Evolutionary conservation across 2,329 filamentous ascomycete genomes (phyloP).

Genomic region (Paecilomyces formosus): DNA sequence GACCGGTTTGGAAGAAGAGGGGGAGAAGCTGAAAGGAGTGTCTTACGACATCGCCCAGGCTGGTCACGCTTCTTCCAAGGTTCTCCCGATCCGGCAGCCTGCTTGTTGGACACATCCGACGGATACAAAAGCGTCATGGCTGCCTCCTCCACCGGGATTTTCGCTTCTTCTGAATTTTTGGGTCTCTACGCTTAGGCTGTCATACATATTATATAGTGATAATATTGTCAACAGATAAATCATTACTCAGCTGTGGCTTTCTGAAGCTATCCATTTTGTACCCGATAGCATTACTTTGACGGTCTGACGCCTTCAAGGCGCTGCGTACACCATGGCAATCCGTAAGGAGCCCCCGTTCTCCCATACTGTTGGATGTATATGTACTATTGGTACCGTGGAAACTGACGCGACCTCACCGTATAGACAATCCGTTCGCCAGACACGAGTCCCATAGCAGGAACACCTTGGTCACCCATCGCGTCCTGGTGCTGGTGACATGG

Average conservation of each 20-base stretch:
- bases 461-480: slow-evolving; percentile 64
- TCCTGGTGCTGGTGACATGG: slow-evolving; percentile 68
- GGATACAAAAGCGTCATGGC: not conserved
- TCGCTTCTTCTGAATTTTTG: not conserved
- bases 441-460: slow-evolving; percentile 57
- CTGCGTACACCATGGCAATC: not conserved
- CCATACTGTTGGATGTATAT: not conserved
- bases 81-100: not conserved
- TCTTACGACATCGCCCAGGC: not conserved
- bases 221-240: not conserved
- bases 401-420: not conserved
- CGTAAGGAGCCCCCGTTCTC: not conserved
- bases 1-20: not conserved
- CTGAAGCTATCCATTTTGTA: too few species aligned
- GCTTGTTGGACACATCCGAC: not conserved
- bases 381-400: not conserved
- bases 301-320: too few species aligned
- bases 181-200: not conserved
- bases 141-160: not conserved
- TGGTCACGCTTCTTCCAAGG: not conserved
- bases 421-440: slow-evolving; percentile 70
- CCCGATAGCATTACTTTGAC: too few species aligned
- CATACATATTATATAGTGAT: not conserved
- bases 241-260: not conserved
- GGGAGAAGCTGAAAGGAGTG: not conserved